phyloP scores from a whole-genome alignment of 1,139 yeast species.

The Yamadazyma jaroonii region DNA sequence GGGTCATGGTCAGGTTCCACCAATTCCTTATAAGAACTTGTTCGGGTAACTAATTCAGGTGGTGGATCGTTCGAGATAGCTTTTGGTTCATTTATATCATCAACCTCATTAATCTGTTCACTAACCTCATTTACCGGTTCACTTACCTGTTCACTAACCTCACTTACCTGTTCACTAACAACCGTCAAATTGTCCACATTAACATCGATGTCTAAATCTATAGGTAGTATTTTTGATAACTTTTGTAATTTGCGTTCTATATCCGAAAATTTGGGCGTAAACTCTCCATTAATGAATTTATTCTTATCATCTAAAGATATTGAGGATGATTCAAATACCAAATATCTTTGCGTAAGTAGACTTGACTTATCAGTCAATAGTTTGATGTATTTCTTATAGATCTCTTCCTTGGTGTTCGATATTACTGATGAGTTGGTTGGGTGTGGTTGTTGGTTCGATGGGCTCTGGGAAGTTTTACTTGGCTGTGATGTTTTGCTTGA shows the following conservation, averaged over 20 bases:
- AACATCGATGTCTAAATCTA: slow-evolving; percentile 3
- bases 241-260: slow-evolving; percentile 12
- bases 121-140: too few relatives aligned
- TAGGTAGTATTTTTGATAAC: slow-evolving; percentile 2
- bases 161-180: background rate
- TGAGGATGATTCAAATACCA: slow-evolving; percentile 33
- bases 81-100: too few relatives aligned
- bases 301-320: slow-evolving; percentile 33
- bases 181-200: background rate
- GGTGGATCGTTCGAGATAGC: too few relatives aligned
- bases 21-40: slow-evolving; percentile 6
- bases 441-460: too few relatives aligned
- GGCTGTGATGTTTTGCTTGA: too few relatives aligned
- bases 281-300: slow-evolving; percentile 21
- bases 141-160: too few relatives aligned
- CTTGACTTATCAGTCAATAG: slow-evolving; percentile 17
- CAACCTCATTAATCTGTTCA: too few relatives aligned
- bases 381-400: slow-evolving; percentile 13
- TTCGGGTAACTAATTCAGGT: background rate
- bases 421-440: background rate
- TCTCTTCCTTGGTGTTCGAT: slow-evolving; percentile 1
- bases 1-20: slow-evolving; percentile 8
- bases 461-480: too few relatives aligned
- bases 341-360: slow-evolving; percentile 25
- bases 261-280: slow-evolving; percentile 18